These are phyloP conservation scores for Wickerhamomyces canadensis DNA, from an alignment of 805 yeast genomes.

Conservation along the genomic window DNA sequence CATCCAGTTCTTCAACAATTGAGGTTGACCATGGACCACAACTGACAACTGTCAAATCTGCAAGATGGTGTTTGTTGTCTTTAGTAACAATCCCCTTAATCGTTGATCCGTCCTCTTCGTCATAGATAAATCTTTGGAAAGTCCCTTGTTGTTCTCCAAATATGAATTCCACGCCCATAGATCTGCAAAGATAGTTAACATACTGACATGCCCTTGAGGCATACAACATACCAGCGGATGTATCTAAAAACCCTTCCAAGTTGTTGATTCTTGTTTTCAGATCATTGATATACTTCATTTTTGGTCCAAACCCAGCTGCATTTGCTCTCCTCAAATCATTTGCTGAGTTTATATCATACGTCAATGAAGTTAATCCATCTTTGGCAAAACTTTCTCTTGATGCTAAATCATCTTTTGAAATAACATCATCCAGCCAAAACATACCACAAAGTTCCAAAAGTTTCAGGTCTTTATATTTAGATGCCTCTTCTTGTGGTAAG, in stretches of 20 bases:
- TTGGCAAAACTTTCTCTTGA: slow-evolving; percentile 15
- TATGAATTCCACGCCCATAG: slow-evolving; percentile 30
- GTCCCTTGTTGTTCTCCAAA: slow-evolving; percentile 27
- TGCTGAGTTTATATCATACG: slow-evolving; percentile 23
- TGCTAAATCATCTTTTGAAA: no score
- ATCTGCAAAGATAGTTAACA: slow-evolving; percentile 23
- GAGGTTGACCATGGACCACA: slow-evolving; percentile 23
- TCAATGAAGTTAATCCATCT: slow-evolving; percentile 24
- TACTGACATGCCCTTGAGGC: slow-evolving; percentile 29
- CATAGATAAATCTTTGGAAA: slow-evolving; percentile 16
- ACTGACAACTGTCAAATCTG: slow-evolving; percentile 15
- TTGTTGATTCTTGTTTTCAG: slow-evolving; percentile 3
- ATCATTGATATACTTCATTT: slow-evolving; percentile 5
- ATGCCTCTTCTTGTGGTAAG: slow-evolving; percentile 9
- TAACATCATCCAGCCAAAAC: no score
- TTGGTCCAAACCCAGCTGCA: slow-evolving; percentile 21
- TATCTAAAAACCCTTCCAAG: slow-evolving; percentile 21
- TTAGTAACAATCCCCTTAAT: slow-evolving; percentile 20
- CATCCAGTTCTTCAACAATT: slow-evolving; percentile 22
- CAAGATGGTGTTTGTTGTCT: slow-evolving; percentile 22
- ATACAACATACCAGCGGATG: slow-evolving; percentile 30
- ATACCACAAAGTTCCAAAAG: slow-evolving; percentile 15
- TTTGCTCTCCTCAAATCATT: slow-evolving; percentile 27
- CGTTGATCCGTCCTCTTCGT: slow-evolving; percentile 7
- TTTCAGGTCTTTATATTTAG: slow-evolving; percentile 5